Base-by-base conservation (phyloP, 208 protist genomes). In the Leishmania martiniquensis region DNA sequence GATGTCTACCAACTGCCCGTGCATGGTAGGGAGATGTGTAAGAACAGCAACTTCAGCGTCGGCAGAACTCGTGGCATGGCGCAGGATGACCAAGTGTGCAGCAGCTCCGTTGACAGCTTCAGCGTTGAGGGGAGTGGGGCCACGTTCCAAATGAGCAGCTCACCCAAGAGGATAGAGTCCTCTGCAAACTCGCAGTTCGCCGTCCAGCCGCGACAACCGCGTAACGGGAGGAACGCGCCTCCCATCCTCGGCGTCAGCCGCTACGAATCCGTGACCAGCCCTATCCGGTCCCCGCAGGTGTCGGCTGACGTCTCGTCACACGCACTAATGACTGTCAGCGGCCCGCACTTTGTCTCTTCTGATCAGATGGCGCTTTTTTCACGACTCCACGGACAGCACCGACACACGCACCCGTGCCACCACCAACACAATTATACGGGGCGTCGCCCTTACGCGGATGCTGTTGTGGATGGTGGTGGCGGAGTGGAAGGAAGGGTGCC, bases 161-260 rank as follows among this genome's bases (percentile, higher is more conserved):
- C 78, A 60, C 80, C 80, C 15, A 73, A 62, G 32, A 59, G 66
- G 2, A 71, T 84, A 15, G 75, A 84, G 20, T 63, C 80, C 42
- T 84, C 80, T 47, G 63, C 79, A 51, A 84, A 72, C 74, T 84
- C 80, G 65, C 80, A 76, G 59, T 75, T 79, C 32, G 63, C 76
- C 2, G 69, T 72, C 29, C 78, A 67, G 49, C 55, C 51, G 52
- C 67, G 49, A 42, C 72, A 42, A 54, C 54, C 10, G 49, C 71
- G 34, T 54, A 75, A 60, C 39, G 44, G 2, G 32, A 52, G 42
- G 37, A 72, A 54, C 20, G 55, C 55, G 15, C 25, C 54, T 29
- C 6, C 29, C 9, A 39, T 29, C 32, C 32, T 39, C 10, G 37
- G 47, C 37, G 57, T 32, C 47, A 72, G 47, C 49, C 78, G 66